These are phyloP conservation scores for Acrasis kona DNA, from an alignment of 78 protist species.

Conservation along the genomic window DNA sequence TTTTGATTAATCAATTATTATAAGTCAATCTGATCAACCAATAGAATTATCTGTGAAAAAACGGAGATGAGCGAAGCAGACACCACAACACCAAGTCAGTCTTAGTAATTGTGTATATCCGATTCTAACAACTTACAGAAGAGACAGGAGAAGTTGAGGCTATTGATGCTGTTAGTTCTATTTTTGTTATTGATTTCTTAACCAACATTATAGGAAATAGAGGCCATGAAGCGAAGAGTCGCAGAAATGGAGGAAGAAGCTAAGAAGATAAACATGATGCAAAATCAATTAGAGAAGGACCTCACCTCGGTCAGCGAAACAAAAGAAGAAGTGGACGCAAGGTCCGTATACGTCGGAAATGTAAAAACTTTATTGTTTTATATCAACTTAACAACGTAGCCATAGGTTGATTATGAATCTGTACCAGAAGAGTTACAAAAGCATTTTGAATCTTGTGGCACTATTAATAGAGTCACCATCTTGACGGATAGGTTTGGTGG, in stretches of 20 bases:
- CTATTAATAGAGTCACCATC: constrained; percentile 66
- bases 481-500: constrained; percentile 58
- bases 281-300: not conserved
- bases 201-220: constrained; percentile 16
- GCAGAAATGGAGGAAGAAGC: constrained; percentile 14
- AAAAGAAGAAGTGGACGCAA: constrained; percentile 26
- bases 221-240: constrained; percentile 8
- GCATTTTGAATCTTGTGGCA: constrained; percentile 47
- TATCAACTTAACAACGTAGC: no score
- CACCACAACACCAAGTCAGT: no score
- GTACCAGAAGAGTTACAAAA: constrained; percentile 68
- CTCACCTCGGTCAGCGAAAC: not conserved
- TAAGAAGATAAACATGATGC: constrained; percentile 7
- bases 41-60: no score
- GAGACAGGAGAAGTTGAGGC: not conserved
- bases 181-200: not conserved
- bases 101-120: no score
- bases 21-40: no score
- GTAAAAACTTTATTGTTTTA: no score
- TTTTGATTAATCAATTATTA: no score
- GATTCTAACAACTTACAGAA: no score
- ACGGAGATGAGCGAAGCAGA: no score
- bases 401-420: constrained; percentile 55
- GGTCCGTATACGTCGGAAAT: constrained; percentile 75
- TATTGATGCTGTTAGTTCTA: not conserved